Base-by-base conservation (phyloP, 495 filamentous ascomycete species). In the Clohesyomyces aquaticus region DNA sequence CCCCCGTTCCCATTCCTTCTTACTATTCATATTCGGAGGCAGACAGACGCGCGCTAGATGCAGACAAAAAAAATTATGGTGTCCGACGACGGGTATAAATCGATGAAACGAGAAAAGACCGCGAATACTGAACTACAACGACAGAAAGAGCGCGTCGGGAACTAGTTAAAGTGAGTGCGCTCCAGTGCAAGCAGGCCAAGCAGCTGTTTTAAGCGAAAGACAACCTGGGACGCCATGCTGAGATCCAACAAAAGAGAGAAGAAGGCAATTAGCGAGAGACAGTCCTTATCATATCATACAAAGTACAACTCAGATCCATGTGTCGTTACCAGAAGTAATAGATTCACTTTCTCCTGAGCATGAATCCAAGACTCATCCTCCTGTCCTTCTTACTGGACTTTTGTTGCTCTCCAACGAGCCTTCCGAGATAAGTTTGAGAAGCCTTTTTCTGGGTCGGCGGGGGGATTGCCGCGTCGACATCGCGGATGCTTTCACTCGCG, bases 331-430 rank as follows among this genome's bases (percentile, higher is more conserved):
- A 22, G 21, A 27, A 29, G 9, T 10, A 52, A 14, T 11, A 22
- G 18, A 22, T 8, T 53, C 19, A 61, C 10, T 47, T 19, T 28
- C 47, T 41, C 32, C 58, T 19, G 4, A 55, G 29, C 26, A 32
- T 35, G 18, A 45, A 16, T 18, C 56, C 42, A 19, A 64, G 57
- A 27, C 61, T 64, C 61, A 28, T 64, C 21, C 61, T 56, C 19
- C 28, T 3, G 1, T 64, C 61, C 54, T 64, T 64, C 53, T 64
- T 64, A 2, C 52, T 1, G 1, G 12, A 19, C 16, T 28, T 23
- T 22, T 58, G 52, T 11, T 57, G 28, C 0, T 52, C 47, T 2
- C 54, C 59, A 19, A 55, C 35, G 18, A 27, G 29, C 12, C 46
- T 46, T 10, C 27, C 10, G 4, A 45, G 10, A 22, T 26, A 9